Evolutionary conservation across 192 early-diverging fungal genomes (phyloP), one percentile per base, ranked within the genome.

Genomic region (Pecoramyces ruminantium): DNA sequence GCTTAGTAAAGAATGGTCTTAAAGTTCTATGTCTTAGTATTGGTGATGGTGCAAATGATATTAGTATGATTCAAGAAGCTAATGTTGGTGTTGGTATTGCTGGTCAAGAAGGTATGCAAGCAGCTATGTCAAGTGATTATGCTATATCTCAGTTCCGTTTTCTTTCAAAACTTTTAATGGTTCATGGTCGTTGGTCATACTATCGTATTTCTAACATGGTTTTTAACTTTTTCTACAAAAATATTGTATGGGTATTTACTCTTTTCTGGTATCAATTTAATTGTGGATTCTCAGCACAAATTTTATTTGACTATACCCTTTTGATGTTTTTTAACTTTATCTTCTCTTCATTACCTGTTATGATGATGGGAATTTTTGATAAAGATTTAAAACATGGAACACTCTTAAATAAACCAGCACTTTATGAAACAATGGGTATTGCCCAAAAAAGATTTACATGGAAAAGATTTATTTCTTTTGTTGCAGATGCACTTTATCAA

Each of bases 121-220:
- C 97, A 1, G 93, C 92, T 13, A 94, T 96, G 93, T 93, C 95
- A 4, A 89, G 92, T 29, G 97, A 98, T 87, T 98, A 96, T 83
- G 93, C 94, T 0, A 94, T 98, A 82, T 93, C 91, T 2, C 95
- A 97, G 86, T 98, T 98, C 86, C 87, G 92, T 29, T 97, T 90
- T 81, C 83, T 98, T 80, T 89, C 87, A 29, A 92, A 92, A 86
- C 86, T 98, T 28, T 83, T 97, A 28, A 87, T 97, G 5, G 95
- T 97, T 25, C 97, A 98, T 81, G 97, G 97, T 25, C 92, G 95
- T 17, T 98, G 96, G 96, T 94, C 92, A 0, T 98, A 98, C 11
- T 27, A 28, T 42, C 80, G 80, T 29, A 94, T 91, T 28, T 88
- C 94, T 28, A 89, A 94, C 77, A 94, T 95, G 92, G 92, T 95